Conservation (phyloP, 139 green algal genomes). For the Micractinium sp. region DNA sequence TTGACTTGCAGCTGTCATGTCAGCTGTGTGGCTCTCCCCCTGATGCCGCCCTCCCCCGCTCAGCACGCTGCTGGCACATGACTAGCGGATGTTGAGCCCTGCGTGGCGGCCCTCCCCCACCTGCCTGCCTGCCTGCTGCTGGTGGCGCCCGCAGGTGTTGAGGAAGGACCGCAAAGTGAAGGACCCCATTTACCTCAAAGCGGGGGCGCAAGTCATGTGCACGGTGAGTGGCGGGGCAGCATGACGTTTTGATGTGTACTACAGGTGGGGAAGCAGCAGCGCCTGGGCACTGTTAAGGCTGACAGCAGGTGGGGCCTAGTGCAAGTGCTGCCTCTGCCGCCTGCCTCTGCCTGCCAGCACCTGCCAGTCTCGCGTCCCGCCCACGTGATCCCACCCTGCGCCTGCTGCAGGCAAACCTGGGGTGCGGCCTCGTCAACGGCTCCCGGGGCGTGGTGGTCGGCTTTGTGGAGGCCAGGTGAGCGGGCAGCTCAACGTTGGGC, state of each 20-base stretch:
- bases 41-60: background rate
- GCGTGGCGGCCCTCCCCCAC: too few species aligned
- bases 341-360: too few species aligned
- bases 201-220: conserved; percentile 13
- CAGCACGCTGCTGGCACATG: background rate
- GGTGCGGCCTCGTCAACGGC: background rate
- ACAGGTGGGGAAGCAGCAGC: background rate
- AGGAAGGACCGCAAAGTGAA: conserved; percentile 6
- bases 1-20: too few species aligned
- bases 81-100: too few species aligned
- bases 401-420: background rate
- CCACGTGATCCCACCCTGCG: too few species aligned
- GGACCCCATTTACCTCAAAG: background rate
- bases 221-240: background rate
- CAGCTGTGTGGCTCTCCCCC: too few species aligned
- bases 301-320: too few species aligned
- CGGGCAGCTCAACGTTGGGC: background rate
- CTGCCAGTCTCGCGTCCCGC: background rate
- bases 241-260: background rate
- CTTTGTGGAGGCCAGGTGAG: background rate
- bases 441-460: conserved; percentile 7
- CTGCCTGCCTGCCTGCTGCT: background rate
- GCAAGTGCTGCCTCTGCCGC: too few species aligned
- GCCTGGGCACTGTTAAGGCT: background rate
- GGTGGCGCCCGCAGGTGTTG: background rate